phyloP scores from a whole-genome alignment of 306 rosid species.

The Cicer arietinum region DNA sequence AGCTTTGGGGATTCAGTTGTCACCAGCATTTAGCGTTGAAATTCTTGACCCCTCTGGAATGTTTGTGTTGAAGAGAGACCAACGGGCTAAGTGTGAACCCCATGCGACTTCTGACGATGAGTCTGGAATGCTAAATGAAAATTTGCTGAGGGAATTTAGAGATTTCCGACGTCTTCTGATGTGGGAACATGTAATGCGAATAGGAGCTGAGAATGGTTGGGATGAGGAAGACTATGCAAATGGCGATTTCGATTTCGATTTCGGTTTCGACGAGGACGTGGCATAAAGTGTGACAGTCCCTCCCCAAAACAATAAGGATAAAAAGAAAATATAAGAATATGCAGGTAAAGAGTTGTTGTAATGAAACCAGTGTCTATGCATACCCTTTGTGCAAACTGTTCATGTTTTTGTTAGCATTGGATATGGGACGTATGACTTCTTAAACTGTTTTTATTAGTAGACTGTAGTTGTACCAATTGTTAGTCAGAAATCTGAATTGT shows the following conservation, averaged over 20 bases:
- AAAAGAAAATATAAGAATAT: slow-evolving; percentile 13
- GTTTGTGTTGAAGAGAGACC: slow-evolving; percentile 62
- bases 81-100: slow-evolving; percentile 33
- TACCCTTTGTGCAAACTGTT: slow-evolving; percentile 10
- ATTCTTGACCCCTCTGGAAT: slow-evolving; percentile 62
- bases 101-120: slow-evolving; percentile 45
- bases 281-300: slow-evolving; percentile 24
- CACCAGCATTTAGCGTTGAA: slow-evolving; percentile 69
- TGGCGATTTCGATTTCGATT: slow-evolving; percentile 60
- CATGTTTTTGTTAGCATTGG: slow-evolving; percentile 13
- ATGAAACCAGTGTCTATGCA: slow-evolving; percentile 4
- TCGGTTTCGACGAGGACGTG: slow-evolving; percentile 60
- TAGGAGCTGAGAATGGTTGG: slow-evolving; percentile 45
- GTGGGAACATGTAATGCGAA: slow-evolving; percentile 43
- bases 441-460: slow-evolving; percentile 20
- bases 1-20: slow-evolving; percentile 65
- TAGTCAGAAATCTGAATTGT: neutral
- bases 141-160: slow-evolving; percentile 38
- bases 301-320: slow-evolving; percentile 34
- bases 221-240: slow-evolving; percentile 59
- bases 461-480: neutral
- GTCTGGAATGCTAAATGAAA: neutral
- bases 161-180: slow-evolving; percentile 50
- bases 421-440: neutral
- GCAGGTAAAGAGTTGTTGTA: slow-evolving; percentile 24